These are phyloP conservation scores for Aurantiochytrium sp. DNA, from an alignment of 108 stramenopile species.

Conservation along the genomic window DNA sequence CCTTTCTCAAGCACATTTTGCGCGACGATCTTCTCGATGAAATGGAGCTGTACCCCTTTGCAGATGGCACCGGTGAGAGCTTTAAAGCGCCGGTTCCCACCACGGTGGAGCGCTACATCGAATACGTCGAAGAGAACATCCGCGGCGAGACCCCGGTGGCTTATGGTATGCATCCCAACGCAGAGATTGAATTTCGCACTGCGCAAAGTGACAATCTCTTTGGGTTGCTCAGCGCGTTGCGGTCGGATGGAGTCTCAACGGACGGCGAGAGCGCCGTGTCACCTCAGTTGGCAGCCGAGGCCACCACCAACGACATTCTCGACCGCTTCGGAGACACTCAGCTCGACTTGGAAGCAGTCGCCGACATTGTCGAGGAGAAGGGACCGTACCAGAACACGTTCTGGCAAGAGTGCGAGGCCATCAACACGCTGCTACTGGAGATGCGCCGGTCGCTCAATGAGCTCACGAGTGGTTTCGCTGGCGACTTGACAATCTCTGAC, in stretches of 20 bases:
- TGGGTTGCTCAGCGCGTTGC: constrained; percentile 45
- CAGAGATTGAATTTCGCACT: constrained; percentile 83
- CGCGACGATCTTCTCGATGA: constrained; percentile 82
- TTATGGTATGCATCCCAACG: constrained; percentile 84
- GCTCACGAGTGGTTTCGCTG: constrained; percentile 73
- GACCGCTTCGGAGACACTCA: constrained; percentile 71
- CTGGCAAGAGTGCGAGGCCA: constrained; percentile 79
- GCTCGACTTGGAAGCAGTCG: constrained; percentile 73
- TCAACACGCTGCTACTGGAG: constrained; percentile 67
- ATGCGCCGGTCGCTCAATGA: constrained; percentile 74
- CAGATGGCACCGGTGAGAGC: constrained; percentile 70
- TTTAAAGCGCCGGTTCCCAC: constrained; percentile 74
- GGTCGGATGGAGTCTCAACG: constrained; percentile 40
- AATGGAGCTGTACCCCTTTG: constrained; percentile 78
- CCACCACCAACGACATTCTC: constrained; percentile 51
- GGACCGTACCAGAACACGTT: constrained; percentile 86
- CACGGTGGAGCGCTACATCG: constrained; percentile 77
- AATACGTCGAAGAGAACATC: constrained; percentile 71
- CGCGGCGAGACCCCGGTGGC: constrained; percentile 74
- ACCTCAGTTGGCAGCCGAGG: constrained; percentile 59
- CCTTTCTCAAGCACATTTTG: constrained; percentile 81
- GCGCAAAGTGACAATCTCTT: constrained; percentile 68
- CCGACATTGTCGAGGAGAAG: constrained; percentile 56
- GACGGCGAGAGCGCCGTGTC: constrained; percentile 35
- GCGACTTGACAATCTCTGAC: constrained; percentile 79